phyloP scores from a whole-genome alignment of 2,329 filamentous ascomycete genomes.

The Diaporthe ampelina region DNA sequence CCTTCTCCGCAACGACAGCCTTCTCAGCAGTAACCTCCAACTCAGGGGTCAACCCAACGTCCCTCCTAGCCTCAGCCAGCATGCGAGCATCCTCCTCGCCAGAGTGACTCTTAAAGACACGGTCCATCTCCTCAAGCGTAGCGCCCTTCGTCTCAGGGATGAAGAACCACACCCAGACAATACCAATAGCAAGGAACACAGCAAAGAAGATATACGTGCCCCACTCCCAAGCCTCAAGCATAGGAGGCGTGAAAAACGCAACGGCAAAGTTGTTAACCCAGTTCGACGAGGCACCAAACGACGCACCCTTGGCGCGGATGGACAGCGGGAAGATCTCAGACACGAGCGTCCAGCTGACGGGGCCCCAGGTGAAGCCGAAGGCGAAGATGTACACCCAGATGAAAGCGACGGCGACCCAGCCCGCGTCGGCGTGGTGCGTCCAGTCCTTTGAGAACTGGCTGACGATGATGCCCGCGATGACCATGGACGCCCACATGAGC shows the following conservation, averaged over 20 bases:
- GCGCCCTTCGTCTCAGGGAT: slow-evolving; percentile 69
- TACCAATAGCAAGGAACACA: slow-evolving; percentile 60
- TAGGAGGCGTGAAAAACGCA: slow-evolving; percentile 60
- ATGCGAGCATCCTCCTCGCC: slow-evolving; percentile 48
- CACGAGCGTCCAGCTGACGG: slow-evolving; percentile 51
- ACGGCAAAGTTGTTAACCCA: slow-evolving; percentile 64
- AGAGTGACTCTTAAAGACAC: slow-evolving; percentile 60
- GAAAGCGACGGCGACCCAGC: slow-evolving; percentile 55
- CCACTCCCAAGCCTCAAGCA: slow-evolving; percentile 57
- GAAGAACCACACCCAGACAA: slow-evolving; percentile 62
- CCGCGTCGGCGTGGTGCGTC: slow-evolving; percentile 52
- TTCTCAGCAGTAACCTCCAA: slow-evolving; percentile 20
- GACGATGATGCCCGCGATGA: slow-evolving; percentile 57
- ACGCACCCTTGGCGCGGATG: slow-evolving; percentile 56
- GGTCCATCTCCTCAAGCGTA: slow-evolving; percentile 68
- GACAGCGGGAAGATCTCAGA: slow-evolving; percentile 56
- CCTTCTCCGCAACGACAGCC: slow-evolving; percentile 16
- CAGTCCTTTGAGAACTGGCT: slow-evolving; percentile 55
- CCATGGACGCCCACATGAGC: slow-evolving; percentile 55
- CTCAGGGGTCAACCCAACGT: slow-evolving; percentile 43
- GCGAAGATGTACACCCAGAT: slow-evolving; percentile 49
- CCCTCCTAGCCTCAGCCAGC: slow-evolving; percentile 45
- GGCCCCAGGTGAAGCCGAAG: slow-evolving; percentile 52
- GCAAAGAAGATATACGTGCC: slow-evolving; percentile 72
- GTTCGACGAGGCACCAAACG: slow-evolving; percentile 58